Evolutionary conservation across 2,329 filamentous ascomycete genomes (phyloP).

Genomic region (Aspergillus carbonarius): DNA sequence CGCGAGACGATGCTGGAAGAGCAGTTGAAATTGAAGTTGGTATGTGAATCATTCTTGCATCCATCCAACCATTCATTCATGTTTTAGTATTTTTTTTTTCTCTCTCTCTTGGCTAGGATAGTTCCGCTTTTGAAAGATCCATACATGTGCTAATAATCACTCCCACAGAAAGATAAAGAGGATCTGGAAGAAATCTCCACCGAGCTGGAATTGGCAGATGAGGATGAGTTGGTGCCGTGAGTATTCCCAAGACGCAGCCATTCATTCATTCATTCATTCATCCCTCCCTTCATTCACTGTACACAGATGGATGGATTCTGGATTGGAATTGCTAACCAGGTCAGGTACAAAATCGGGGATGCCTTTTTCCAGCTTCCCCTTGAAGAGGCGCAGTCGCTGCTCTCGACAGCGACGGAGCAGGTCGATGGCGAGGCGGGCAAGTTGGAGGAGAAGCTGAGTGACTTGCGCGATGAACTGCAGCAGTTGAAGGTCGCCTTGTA

Average conservation of each 20-base stretch:
- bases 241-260: no score
- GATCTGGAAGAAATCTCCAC: constrained; percentile 89
- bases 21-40: constrained; percentile 75
- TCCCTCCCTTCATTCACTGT: constrained; percentile 1
- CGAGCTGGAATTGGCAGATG: constrained; percentile 91
- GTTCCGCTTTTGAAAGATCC: no score
- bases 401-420: constrained; percentile 67
- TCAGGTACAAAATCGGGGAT: constrained; percentile 93
- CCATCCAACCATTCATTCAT: not conserved
- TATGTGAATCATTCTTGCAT: constrained; percentile 15
- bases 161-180: constrained; percentile 90
- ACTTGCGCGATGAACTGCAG: constrained; percentile 81
- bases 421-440: constrained; percentile 74
- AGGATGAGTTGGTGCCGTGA: constrained; percentile 89
- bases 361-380: constrained; percentile 87
- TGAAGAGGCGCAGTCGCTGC: constrained; percentile 80
- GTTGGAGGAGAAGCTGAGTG: constrained; percentile 73
- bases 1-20: constrained; percentile 77
- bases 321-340: constrained; percentile 7
- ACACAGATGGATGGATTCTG: no score
- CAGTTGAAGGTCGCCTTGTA: constrained; percentile 90
- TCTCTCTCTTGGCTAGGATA: no score
- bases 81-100: not conserved
- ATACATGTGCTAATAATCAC: not conserved
- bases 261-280: no score